phyloP scores from a whole-genome alignment of 352 stramenopile species.

The Globisporangium echinulatum region DNA sequence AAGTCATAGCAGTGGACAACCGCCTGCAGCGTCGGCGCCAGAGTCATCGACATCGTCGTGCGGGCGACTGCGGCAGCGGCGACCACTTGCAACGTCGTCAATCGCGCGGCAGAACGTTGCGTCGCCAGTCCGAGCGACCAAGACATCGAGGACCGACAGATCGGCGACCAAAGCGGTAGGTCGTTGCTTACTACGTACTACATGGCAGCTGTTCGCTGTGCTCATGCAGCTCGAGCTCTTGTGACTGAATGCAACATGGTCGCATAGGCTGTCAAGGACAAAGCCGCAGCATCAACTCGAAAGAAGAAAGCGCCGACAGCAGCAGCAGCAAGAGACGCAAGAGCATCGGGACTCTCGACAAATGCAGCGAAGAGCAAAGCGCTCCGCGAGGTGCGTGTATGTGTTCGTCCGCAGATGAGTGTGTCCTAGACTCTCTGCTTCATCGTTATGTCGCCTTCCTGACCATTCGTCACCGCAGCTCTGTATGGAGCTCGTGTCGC shows the following conservation, averaged over 20 bases:
- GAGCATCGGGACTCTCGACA: not conserved
- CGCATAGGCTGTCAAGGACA: not conserved
- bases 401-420: not conserved
- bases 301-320: constrained; percentile 1
- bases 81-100: not conserved
- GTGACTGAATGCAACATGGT: not conserved
- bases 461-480: not conserved
- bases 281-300: not conserved
- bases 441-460: no score
- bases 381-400: constrained; percentile 10
- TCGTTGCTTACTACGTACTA: not conserved
- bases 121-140: not conserved
- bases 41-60: not conserved
- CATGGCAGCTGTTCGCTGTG: no score
- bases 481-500: constrained; percentile 16
- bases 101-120: no score
- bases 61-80: not conserved
- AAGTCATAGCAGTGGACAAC: not conserved
- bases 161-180: not conserved
- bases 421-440: no score
- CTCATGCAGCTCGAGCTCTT: not conserved
- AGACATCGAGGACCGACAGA: not conserved
- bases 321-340: not conserved
- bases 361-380: constrained; percentile 11
- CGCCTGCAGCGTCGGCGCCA: not conserved